These are phyloP conservation scores for Rhizopus arrhizus DNA, from an alignment of 371 early-diverging fungal genomes.

Conservation along the genomic window DNA sequence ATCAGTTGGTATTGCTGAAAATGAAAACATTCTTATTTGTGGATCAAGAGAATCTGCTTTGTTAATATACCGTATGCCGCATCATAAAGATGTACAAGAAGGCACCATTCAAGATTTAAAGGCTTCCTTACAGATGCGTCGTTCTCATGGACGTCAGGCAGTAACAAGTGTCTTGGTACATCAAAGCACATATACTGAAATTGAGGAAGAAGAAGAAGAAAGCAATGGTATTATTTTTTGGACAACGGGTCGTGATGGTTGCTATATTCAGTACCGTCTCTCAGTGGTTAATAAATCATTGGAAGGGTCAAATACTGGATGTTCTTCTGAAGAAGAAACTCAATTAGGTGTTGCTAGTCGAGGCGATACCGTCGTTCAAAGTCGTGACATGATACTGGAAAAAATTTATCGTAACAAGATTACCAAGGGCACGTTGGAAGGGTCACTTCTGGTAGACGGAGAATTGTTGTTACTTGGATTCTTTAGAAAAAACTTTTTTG, in stretches of 20 bases:
- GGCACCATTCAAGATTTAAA: slow-evolving; percentile 12
- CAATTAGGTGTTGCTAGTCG: slow-evolving; percentile 42
- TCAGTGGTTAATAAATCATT: slow-evolving; percentile 12
- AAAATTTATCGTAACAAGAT: slow-evolving; percentile 64
- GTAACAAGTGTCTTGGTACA: slow-evolving; percentile 51
- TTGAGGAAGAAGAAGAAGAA: slow-evolving; percentile 30
- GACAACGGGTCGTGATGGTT: slow-evolving; percentile 74
- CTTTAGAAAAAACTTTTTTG: slow-evolving; percentile 71
- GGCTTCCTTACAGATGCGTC: slow-evolving; percentile 40
- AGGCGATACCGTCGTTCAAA: slow-evolving; percentile 33
- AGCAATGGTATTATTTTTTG: slow-evolving; percentile 52
- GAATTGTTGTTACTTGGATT: slow-evolving; percentile 69
- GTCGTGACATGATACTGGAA: slow-evolving; percentile 46
- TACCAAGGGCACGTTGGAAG: slow-evolving; percentile 77
- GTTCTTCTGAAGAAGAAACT: slow-evolving; percentile 9
- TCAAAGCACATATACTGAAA: slow-evolving; percentile 4
- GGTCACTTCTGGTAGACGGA: slow-evolving; percentile 56
- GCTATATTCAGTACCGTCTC: slow-evolving; percentile 66
- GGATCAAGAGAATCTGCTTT: slow-evolving; percentile 68
- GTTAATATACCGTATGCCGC: slow-evolving; percentile 52
- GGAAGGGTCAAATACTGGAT: background rate
- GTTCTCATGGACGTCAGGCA: slow-evolving; percentile 56
- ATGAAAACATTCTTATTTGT: slow-evolving; percentile 52
- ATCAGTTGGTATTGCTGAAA: slow-evolving; percentile 47
- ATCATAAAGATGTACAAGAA: slow-evolving; percentile 2